These are phyloP conservation scores for Hanseniaspora meyeri DNA, from an alignment of 805 yeast species.

Conservation along the genomic window DNA sequence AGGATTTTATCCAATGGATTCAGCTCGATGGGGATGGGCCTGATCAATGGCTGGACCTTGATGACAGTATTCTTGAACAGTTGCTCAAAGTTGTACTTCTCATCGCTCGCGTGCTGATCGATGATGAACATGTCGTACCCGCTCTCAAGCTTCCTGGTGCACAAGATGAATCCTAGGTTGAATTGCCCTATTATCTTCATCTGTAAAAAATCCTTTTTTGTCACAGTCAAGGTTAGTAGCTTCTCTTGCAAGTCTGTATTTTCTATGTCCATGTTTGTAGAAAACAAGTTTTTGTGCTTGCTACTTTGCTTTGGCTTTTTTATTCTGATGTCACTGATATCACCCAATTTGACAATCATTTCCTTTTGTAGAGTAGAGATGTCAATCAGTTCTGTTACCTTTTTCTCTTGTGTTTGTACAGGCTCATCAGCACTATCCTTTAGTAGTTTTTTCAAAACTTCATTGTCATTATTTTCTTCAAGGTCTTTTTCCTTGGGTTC, in stretches of 20 bases:
- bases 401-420: background rate
- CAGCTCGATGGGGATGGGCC: conserved; percentile 45
- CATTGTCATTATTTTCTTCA: background rate
- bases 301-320: background rate
- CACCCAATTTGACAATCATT: background rate
- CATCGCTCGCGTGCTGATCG: conserved; percentile 98
- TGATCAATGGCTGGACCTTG: conserved; percentile 58
- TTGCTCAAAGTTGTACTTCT: conserved; percentile 77
- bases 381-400: background rate
- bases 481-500: background rate
- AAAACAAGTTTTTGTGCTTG: conserved; percentile 11
- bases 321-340: background rate
- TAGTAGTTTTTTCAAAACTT: background rate
- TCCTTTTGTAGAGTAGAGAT: background rate
- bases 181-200: conserved; percentile 89
- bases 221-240: conserved; percentile 45
- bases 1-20: conserved; percentile 67
- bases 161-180: conserved; percentile 86
- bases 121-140: conserved; percentile 64
- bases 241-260: conserved; percentile 44
- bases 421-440: background rate
- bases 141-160: conserved; percentile 34
- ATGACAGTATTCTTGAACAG: conserved; percentile 45
- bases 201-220: conserved; percentile 55
- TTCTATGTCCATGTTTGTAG: conserved; percentile 33